Evolutionary conservation across 495 filamentous ascomycete genomes (phyloP).

Genomic region (Pseudoneurospora amorphoporcata): DNA sequence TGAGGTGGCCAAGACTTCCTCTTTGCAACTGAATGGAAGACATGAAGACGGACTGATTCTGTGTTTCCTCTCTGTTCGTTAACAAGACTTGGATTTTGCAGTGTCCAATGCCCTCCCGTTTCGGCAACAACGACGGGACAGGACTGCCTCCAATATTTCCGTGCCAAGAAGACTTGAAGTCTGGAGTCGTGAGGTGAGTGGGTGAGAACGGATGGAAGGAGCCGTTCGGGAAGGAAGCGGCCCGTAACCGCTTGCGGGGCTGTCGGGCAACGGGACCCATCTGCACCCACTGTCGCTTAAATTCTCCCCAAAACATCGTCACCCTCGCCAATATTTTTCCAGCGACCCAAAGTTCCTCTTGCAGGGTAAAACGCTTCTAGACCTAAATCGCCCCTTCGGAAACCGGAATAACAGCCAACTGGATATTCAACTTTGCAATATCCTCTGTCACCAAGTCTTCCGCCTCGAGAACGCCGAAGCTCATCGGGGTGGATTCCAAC

Average conservation of each 20-base stretch:
- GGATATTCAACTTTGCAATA: not conserved
- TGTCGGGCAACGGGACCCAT: not conserved
- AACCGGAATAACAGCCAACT: not conserved
- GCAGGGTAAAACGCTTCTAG: not conserved
- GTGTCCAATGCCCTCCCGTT: not conserved
- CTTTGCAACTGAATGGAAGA: no score
- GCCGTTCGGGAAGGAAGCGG: not conserved
- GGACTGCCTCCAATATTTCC: not conserved
- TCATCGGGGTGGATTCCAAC: not conserved
- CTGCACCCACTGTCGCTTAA: not conserved
- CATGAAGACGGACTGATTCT: no score
- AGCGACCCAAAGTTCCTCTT: no score
- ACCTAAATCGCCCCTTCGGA: not conserved
- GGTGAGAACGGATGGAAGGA: not conserved
- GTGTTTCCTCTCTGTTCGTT: not conserved
- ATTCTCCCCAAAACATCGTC: not conserved
- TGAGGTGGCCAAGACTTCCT: not conserved
- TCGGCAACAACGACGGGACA: not conserved
- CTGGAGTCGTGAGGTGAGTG: not conserved
- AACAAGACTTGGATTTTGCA: not conserved
- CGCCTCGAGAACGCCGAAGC: not conserved
- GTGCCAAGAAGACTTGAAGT: not conserved
- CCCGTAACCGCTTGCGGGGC: not conserved
- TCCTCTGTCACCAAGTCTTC: not conserved
- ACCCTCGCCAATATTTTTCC: not conserved